A percentile compares a stretch with the other conserved stretches of the same genome.
Evolutionary conservation across 176 grass and related monocot genomes (phyloP).

Genomic region (Triticum turgidum): DNA sequence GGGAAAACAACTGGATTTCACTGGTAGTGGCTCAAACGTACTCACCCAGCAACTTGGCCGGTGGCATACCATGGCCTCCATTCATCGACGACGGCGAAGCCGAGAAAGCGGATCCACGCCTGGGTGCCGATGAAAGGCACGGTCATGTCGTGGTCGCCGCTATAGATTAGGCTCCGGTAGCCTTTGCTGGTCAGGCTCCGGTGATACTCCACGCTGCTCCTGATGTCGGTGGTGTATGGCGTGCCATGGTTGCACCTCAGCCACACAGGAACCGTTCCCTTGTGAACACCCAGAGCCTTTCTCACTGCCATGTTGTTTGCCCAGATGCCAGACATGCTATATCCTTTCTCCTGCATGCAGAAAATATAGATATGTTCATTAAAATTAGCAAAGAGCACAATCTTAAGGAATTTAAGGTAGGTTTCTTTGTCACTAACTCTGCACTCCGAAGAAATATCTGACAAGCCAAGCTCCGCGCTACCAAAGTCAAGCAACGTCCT

Average conservation of each 20-base stretch:
- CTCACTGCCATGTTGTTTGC: not conserved
- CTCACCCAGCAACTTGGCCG: constrained; percentile 2
- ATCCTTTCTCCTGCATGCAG: not conserved
- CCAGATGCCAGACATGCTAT: not conserved
- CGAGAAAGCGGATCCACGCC: not conserved
- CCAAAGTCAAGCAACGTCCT: not conserved
- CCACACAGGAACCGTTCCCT: not conserved
- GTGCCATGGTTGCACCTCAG: not conserved
- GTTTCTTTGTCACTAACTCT: not conserved
- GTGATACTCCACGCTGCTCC: not conserved
- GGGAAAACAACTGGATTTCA: not conserved
- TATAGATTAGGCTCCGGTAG: constrained; percentile 5
- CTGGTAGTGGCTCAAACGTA: too few species aligned
- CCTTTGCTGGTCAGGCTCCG: not conserved
- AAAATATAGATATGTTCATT: too few species aligned
- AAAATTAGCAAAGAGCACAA: not conserved
- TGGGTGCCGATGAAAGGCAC: not conserved
- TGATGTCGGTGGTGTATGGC: not conserved
- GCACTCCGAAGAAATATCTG: not conserved
- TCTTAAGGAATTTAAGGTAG: not conserved
- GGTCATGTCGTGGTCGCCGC: not conserved
- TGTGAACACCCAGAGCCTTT: not conserved
- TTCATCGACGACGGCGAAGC: not conserved
- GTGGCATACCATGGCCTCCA: not conserved
- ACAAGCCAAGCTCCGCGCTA: not conserved